Evolutionary conservation across 768 basidiomycete genomes (phyloP).

Genomic region (Suillus sp.): DNA sequence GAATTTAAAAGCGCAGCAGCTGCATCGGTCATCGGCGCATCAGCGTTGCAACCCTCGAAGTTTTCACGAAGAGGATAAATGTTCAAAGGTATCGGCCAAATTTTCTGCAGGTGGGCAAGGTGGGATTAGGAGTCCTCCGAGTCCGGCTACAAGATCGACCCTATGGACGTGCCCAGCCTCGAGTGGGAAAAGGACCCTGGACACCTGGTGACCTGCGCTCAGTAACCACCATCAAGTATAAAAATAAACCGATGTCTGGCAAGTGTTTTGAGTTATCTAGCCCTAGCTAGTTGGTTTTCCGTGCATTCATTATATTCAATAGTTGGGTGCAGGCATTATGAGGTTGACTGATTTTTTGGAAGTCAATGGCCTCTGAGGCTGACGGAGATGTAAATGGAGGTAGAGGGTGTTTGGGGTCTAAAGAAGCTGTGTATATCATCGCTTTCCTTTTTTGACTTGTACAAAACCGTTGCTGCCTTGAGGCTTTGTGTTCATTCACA

Average conservation of each 20-base stretch:
- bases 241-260: not conserved
- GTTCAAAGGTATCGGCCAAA: not conserved
- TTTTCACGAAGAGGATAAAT: conserved; percentile 5
- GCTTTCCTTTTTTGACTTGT: conserved; percentile 26
- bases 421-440: conserved; percentile 36
- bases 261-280: not conserved
- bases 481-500: conserved; percentile 23
- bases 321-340: not conserved
- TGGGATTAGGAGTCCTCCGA: not conserved
- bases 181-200: not conserved
- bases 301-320: not conserved
- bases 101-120: not conserved
- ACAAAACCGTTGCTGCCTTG: conserved; percentile 29
- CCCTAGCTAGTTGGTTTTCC: not conserved
- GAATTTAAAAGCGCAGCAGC: conserved; percentile 4
- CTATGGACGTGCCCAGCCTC: not conserved
- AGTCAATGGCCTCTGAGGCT: not conserved
- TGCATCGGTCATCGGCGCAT: not conserved
- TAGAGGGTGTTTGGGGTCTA: conserved; percentile 33
- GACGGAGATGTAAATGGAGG: conserved; percentile 6
- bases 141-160: not conserved
- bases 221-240: not conserved
- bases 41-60: conserved; percentile 6
- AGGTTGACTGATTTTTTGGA: not conserved
- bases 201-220: not conserved